Evolutionary conservation across 2,329 filamentous ascomycete genomes (phyloP).

Genomic region (Aspergillus versicolor): DNA sequence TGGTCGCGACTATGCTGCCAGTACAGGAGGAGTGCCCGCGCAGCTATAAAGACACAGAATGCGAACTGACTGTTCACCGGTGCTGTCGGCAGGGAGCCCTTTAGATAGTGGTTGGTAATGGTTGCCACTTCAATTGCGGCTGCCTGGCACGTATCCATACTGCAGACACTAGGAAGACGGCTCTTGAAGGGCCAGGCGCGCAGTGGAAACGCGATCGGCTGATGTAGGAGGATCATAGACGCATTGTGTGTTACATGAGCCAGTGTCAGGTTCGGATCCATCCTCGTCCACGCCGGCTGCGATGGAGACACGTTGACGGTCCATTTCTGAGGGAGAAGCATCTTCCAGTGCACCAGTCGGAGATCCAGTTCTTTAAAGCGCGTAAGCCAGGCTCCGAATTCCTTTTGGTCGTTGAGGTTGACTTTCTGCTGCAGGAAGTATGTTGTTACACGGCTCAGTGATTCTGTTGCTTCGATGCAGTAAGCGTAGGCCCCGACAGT

Average conservation of each 20-base stretch:
- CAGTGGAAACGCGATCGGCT: conserved; percentile 48
- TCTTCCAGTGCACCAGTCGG: conserved; percentile 49
- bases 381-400: conserved; percentile 47
- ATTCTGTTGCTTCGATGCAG: conserved; percentile 50
- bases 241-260: conserved; percentile 53
- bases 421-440: conserved; percentile 49
- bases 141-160: conserved; percentile 50
- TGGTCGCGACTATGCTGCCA: conserved; percentile 6
- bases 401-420: conserved; percentile 39
- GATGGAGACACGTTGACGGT: conserved; percentile 23
- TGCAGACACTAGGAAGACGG: conserved; percentile 46
- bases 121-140: conserved; percentile 49
- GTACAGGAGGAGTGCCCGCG: conserved; percentile 24
- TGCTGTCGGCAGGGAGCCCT: conserved; percentile 27
- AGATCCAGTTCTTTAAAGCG: conserved; percentile 52
- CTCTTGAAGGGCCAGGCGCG: conserved; percentile 31
- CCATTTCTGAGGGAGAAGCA: conserved; percentile 47
- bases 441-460: conserved; percentile 45
- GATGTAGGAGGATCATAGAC: conserved; percentile 52
- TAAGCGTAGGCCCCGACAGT: conserved; percentile 50
- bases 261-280: conserved; percentile 52
- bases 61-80: conserved; percentile 41
- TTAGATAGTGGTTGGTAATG: conserved; percentile 49
- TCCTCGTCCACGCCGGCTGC: conserved; percentile 25
- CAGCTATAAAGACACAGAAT: conserved; percentile 47